Conservation (phyloP, 2,329 filamentous ascomycete genomes). For the Penicillium crustosum region DNA sequence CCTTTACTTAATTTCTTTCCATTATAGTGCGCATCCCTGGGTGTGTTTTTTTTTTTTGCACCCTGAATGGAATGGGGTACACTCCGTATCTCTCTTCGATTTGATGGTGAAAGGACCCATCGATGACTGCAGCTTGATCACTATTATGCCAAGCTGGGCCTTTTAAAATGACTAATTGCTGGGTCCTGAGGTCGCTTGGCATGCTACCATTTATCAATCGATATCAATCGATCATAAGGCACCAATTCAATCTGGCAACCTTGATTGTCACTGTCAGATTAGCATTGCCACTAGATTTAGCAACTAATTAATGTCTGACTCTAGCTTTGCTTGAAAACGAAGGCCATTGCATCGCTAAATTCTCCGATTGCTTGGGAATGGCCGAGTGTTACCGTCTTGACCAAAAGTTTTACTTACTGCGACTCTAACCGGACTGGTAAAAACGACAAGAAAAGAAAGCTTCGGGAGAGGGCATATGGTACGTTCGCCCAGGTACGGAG, state of each 20-base stretch:
- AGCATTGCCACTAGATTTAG: neutral
- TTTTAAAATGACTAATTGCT: no score
- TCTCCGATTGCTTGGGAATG: no score
- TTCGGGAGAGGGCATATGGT: neutral
- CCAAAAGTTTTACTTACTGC: neutral
- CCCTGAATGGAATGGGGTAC: neutral
- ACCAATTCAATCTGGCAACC: no score
- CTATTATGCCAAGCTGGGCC: neutral
- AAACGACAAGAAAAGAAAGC: no score
- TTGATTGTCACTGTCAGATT: neutral
- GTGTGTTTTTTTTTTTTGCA: neutral
- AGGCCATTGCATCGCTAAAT: neutral
- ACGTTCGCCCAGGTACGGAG: neutral
- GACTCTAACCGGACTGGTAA: neutral
- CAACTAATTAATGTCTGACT: neutral
- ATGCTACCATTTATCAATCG: no score
- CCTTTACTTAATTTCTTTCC: neutral
- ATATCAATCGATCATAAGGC: no score
- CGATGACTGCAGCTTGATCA: neutral
- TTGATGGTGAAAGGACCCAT: neutral
- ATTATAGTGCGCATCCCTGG: neutral
- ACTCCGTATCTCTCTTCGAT: neutral
- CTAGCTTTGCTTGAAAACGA: neutral
- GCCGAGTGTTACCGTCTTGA: neutral
- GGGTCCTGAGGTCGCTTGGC: no score